phyloP scores from a whole-genome alignment of 176 grass and related monocot genomes.

The Chrysopogon serrulatus region DNA sequence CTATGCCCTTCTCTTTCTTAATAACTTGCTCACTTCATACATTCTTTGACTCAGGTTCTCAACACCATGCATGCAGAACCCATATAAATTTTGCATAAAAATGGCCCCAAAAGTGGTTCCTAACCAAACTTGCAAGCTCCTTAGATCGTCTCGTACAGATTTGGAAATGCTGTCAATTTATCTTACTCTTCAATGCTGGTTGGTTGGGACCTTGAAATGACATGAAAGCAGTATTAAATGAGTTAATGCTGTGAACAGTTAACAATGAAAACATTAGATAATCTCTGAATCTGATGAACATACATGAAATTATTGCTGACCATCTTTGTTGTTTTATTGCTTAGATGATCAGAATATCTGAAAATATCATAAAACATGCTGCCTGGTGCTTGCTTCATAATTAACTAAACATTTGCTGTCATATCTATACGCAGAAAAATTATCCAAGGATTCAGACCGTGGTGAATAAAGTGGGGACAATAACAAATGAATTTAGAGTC shows the following conservation, averaged over 20 bases:
- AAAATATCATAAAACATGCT: neutral
- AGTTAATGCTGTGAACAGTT: neutral
- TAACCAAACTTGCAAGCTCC: neutral
- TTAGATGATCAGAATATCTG: neutral
- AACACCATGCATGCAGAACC: neutral
- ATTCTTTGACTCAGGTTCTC: neutral
- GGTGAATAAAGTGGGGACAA: slow-evolving; percentile 93
- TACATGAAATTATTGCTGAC: neutral
- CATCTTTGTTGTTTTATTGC: neutral
- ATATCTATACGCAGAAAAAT: slow-evolving; percentile 67
- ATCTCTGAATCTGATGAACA: neutral
- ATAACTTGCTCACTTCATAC: neutral
- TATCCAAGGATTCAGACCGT: slow-evolving; percentile 89
- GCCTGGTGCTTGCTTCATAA: neutral
- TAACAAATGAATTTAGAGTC: slow-evolving; percentile 96
- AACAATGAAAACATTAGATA: neutral
- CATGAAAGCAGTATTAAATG: slow-evolving; percentile 10
- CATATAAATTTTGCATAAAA: neutral
- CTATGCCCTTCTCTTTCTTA: neutral
- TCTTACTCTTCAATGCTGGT: neutral
- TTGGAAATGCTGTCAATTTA: neutral
- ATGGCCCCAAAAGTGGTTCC: neutral
- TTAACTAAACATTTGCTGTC: slow-evolving; percentile 12
- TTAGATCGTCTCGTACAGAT: neutral
- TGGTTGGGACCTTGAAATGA: neutral